Evolutionary conservation across 495 filamentous ascomycete genomes (phyloP).

Genomic region (Aspergillus mulundensis): DNA sequence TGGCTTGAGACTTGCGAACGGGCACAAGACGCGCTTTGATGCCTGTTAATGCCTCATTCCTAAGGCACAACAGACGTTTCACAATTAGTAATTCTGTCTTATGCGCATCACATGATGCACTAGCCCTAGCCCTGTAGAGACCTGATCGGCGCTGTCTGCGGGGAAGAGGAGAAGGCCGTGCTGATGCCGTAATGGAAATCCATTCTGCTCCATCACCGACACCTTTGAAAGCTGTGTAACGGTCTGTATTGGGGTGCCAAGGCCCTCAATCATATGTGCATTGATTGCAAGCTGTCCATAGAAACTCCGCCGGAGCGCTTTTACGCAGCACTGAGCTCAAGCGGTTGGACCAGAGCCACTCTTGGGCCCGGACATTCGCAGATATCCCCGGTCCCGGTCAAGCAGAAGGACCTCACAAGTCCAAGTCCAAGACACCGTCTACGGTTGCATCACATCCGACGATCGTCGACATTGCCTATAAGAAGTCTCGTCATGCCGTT

Average conservation of each 20-base stretch:
- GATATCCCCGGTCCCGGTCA: not conserved
- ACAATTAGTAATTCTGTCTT: not conserved
- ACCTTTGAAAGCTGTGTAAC: not conserved
- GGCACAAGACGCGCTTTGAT: slow-evolving; percentile 20
- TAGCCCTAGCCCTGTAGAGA: not conserved
- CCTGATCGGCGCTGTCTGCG: slow-evolving; percentile 1
- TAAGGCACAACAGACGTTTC: not conserved
- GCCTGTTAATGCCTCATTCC: slow-evolving; percentile 18
- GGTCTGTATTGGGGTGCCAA: slow-evolving; percentile 14
- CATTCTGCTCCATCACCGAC: slow-evolving; percentile 10
- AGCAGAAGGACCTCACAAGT: not conserved
- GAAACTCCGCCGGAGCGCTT: slow-evolving; percentile 16
- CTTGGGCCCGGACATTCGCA: not conserved
- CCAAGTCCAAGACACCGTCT: not conserved
- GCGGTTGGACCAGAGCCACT: slow-evolving; percentile 3
- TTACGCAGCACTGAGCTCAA: not conserved
- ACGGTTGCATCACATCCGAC: not conserved
- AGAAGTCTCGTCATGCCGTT: slow-evolving; percentile 3
- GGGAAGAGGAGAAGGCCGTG: slow-evolving; percentile 8
- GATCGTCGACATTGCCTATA: not conserved
- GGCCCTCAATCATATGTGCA: slow-evolving; percentile 4
- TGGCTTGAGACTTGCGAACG: not conserved
- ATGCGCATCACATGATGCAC: not conserved
- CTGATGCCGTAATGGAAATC: slow-evolving; percentile 25
- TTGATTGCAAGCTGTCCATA: slow-evolving; percentile 4